Evolutionary conservation across 352 stramenopile genomes (phyloP), one percentile per base, ranked within the genome.

Genomic region (Halophytophthora batemanensis): DNA sequence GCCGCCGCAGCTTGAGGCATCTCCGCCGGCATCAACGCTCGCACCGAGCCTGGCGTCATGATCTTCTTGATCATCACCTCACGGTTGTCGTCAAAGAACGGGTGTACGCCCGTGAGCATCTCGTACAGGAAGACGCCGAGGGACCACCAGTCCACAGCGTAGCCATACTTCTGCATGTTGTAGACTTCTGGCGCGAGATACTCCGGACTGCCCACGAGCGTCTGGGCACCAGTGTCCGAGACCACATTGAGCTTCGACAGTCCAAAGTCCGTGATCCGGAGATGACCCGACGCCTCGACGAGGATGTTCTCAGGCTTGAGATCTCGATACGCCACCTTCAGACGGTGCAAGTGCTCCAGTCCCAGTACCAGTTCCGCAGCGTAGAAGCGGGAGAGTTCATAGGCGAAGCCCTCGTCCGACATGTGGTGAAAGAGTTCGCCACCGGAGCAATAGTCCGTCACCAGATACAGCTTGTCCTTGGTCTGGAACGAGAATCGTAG

Each of bases 341-440:
- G 69, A 4, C 45, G 64, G 67, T 99, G 97, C 47, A 99, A 79
- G 66, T 98, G 80, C 49, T 98, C 93, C 13, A 99, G 66, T 0
- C 93, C 80, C 13, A 90, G 59, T 44, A 98, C 91, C 38, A 99
- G 90, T 69, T 99, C 96, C 1, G 93, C 96, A 11, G 96, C 76
- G 68, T 99, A 99, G 62, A 99, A 98, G 33, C 70, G 61, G 31
- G 72, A 81, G 35, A 89, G 64, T 41, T 92, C 77, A 34, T 81
- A 75, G 14, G 69, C 60, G 28, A 86, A 81, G 11, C 87, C 79
- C 29, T 77, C 66, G 59, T 98, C 96, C 6, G 93, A 76, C 71
- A 99, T 98, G 48, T 98, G 91, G 41, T 98, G 84, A 66, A 99
- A 99, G 6, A 99, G 74, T 71, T 99, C 97, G 43, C 98, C 97